phyloP scores from a whole-genome alignment of 2,329 filamentous ascomycete genomes.

The Alternaria hordeiaustralica region DNA sequence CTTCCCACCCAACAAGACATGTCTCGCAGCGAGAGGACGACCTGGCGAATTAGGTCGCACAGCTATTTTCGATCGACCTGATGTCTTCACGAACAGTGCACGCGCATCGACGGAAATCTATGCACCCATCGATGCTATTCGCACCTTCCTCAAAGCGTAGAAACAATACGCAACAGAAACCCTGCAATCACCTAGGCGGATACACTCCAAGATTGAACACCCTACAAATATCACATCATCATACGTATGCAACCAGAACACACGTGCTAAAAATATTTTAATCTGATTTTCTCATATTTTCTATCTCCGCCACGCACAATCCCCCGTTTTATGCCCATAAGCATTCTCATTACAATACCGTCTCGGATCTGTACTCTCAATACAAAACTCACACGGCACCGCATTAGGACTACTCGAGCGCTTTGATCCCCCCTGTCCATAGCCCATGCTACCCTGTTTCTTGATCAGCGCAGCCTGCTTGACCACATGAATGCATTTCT shows the following conservation, averaged over 20 bases:
- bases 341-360: not conserved
- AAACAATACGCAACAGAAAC: not conserved
- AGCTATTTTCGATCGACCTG: not conserved
- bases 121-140: not conserved
- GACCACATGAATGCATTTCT: not conserved
- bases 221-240: not conserved
- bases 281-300: not conserved
- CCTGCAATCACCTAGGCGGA: no score
- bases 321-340: conserved; percentile 2
- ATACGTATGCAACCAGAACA: not conserved
- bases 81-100: not conserved
- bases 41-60: not conserved
- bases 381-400: conserved; percentile 8
- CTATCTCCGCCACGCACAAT: conserved; percentile 1
- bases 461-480: not conserved
- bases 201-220: not conserved
- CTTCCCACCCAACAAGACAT: not conserved
- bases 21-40: not conserved
- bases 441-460: not conserved
- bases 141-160: not conserved
- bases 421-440: not conserved
- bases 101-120: not conserved
- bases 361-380: conserved; percentile 3
- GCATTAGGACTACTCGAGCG: not conserved
- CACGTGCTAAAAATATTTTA: not conserved